Conservation (phyloP, 176 grass and related monocot genomes). For the Melocanna baccifera region DNA sequence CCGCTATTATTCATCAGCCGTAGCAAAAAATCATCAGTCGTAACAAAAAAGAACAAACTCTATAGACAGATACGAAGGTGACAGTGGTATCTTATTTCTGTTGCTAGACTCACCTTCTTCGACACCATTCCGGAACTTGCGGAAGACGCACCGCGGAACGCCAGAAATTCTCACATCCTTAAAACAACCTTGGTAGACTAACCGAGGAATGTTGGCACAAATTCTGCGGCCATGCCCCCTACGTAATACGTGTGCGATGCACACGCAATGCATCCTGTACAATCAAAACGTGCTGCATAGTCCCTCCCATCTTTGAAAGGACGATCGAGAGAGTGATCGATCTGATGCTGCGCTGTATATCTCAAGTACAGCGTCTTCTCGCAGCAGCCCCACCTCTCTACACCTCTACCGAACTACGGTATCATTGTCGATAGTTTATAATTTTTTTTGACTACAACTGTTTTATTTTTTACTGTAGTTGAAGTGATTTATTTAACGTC, state of each 20-base stretch:
- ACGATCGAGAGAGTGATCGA: background rate
- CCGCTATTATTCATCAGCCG: too few species aligned
- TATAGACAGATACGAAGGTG: too few species aligned
- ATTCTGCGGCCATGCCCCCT: background rate
- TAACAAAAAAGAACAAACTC: too few species aligned
- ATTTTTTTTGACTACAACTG: too few species aligned
- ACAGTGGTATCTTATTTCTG: too few species aligned
- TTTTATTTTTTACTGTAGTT: too few species aligned
- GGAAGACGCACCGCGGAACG: background rate
- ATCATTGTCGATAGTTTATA: too few species aligned
- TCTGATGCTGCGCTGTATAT: background rate
- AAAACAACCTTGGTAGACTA: background rate
- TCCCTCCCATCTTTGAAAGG: background rate
- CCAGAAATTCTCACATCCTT: background rate
- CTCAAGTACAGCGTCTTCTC: background rate
- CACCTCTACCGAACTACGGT: background rate
- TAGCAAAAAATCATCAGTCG: too few species aligned
- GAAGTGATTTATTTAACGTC: too few species aligned
- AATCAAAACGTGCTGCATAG: background rate
- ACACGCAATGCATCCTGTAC: background rate
- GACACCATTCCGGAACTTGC: background rate
- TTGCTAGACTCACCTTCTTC: background rate
- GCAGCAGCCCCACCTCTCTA: background rate
- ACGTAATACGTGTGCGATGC: background rate
- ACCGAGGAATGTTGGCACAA: constrained; percentile 28